Evolutionary conservation across 2,329 filamentous ascomycete species (phyloP).

Genomic region (Pyrenochaeta sp.): DNA sequence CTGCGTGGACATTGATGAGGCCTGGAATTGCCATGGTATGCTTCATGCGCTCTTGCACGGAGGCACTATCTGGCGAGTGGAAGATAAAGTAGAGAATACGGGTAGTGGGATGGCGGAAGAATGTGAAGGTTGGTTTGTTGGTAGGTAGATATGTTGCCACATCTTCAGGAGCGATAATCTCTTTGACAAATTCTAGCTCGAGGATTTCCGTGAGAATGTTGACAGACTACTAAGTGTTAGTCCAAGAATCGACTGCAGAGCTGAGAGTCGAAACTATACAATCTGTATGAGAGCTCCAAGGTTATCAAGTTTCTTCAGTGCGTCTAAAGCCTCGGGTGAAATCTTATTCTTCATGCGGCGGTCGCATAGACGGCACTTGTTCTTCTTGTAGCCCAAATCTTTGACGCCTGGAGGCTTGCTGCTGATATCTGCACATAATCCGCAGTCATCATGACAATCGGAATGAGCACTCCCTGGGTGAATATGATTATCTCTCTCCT

Average conservation of each 20-base stretch:
- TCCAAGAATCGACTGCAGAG: too few relatives aligned
- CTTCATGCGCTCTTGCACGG: conserved; percentile 39
- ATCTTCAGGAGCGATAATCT: background rate
- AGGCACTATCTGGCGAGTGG: conserved; percentile 29
- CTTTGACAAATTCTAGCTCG: conserved; percentile 12
- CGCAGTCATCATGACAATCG: background rate
- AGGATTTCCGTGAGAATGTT: conserved; percentile 27
- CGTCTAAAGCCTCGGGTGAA: conserved; percentile 20
- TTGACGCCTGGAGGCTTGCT: background rate
- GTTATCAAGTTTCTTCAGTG: conserved; percentile 19
- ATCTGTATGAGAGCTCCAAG: conserved; percentile 29
- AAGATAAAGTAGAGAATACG: conserved; percentile 35
- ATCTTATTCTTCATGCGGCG: conserved; percentile 44
- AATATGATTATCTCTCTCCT: conserved; percentile 24
- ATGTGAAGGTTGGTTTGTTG: conserved; percentile 32
- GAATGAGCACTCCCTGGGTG: background rate
- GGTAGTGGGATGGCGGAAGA: conserved; percentile 31
- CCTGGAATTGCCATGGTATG: conserved; percentile 40
- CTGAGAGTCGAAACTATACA: conserved; percentile 7
- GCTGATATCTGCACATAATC: background rate
- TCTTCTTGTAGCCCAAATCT: conserved; percentile 25
- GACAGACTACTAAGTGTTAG: conserved; percentile 10
- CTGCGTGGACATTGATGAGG: conserved; percentile 37
- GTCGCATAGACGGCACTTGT: conserved; percentile 41
- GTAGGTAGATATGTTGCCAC: conserved; percentile 21